Base-by-base conservation (phyloP, 1,284 basidiomycete species). In the Rugosomyces carneus region DNA sequence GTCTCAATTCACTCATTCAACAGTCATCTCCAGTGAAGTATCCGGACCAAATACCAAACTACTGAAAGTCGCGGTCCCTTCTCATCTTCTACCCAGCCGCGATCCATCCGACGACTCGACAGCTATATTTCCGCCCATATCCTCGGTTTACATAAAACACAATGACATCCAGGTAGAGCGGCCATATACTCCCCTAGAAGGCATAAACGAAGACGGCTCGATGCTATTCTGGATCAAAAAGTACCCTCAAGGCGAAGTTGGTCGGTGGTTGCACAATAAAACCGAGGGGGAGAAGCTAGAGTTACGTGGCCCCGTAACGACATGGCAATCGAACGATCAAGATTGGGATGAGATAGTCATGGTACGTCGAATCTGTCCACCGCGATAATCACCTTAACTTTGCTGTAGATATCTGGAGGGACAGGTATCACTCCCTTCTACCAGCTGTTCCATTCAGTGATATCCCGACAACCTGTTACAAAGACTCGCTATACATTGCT, bases 91-190 rank as follows among this genome's bases (percentile, higher is more conserved):
- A 39, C 65, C 65, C 26, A 40, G 46, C 19, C 45, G 45, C 29
- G 51, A 57, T 31, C 32, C 47, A 27, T 36, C 44, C 13, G 29
- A 48, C 19, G 39, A 57, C 37, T 49, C 48, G 2, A 18, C 44
- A 23, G 42, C 59, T 38, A 46, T 47, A 7, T 63, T 72, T 47
- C 34, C 60, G 32, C 72, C 84, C 3, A 78, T 91, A 48, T 89
- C 81, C 76, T 84, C 84, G 23, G 65, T 93, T 15, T 91, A 75
- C 60, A 72, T 92, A 59, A 91, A 91, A 56, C 87, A 93, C 57
- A 84, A 85, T 51, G 89, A 89, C 54, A 86, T 93, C 16, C 89
- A 92, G 62, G 86, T 92, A n/a, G 89, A 93, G 59, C 66, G 89
- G 41, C 80, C 88, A 2, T 93, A 90, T 59, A 93, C 90, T 3